Base-by-base conservation (phyloP, 2,329 filamentous ascomycete species). In the Botrytis elliptica region DNA sequence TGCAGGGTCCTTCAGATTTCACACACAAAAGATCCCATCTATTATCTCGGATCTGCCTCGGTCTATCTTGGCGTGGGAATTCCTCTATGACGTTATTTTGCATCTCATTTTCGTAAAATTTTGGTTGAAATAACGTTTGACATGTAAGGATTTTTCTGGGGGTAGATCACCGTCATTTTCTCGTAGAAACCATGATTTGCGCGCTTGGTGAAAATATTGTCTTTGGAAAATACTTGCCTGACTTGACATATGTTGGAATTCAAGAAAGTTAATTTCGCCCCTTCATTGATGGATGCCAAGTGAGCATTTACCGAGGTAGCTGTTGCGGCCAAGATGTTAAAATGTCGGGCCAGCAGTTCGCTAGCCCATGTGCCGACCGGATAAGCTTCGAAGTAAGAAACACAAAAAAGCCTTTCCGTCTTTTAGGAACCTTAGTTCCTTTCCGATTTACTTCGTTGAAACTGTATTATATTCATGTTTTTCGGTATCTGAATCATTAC, bases 41-140 rank as follows among this genome's bases (percentile, higher is more conserved):
- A 29, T 57, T 49, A 65, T 60, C 42, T 69, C 55, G 64, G 64
- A 73, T 69, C 42, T 73, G 55, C 64, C 52, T 73, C 71, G 71
- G 71, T 73, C 52, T 60, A 69, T 69, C 55, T 73, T 73, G 55
- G 64, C 42, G 3, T 62, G 20, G 25, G 12, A 52, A n/a, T 22
- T 52, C 18, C 22, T 44, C 18, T 22, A 62, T 69, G 64, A 73
- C 71, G 71, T 73, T 73, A 52, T 60, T 20, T 38, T 72, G 71
- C 63, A 40, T 72, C 25, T 49, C 14, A 44, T 67, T 68, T 60
- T 62, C 42, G 25, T 42, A 59, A 59, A 20, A 29, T 38, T 36
- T 22, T 57, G 49, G 63, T 72, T 49, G 62, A 33, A 22, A 42
- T 57, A 33, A 59, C 36, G 49, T 57, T 67, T 36, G 38, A 64